phyloP scores from a whole-genome alignment of 2,329 filamentous ascomycete genomes.

The Fusarium protoensiforme region DNA sequence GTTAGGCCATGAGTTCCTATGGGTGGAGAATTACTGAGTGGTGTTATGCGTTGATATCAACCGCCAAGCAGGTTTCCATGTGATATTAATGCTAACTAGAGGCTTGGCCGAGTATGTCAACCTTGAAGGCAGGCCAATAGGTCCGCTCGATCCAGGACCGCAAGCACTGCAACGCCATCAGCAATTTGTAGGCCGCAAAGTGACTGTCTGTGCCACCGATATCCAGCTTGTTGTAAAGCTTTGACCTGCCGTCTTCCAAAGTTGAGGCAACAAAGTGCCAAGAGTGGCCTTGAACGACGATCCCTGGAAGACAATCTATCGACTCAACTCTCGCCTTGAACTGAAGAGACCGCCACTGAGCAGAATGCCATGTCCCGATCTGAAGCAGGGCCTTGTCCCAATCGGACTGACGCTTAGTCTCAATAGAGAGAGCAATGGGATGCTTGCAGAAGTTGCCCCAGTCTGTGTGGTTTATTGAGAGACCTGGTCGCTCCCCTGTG shows the following conservation, averaged over 20 bases:
- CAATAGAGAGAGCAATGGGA: conserved; percentile 33
- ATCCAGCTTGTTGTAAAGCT: background rate
- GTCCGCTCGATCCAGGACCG: conserved; percentile 2
- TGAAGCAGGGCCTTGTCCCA: conserved; percentile 18
- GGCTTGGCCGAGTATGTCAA: background rate
- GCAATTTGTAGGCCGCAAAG: conserved; percentile 1
- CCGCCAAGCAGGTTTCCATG: too few species aligned
- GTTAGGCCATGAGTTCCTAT: too few species aligned
- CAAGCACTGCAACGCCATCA: conserved; percentile 4
- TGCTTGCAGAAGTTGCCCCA: conserved; percentile 14
- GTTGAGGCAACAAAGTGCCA: conserved; percentile 28
- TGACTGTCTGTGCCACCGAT: background rate
- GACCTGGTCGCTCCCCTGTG: conserved; percentile 4
- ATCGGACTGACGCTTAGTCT: conserved; percentile 30
- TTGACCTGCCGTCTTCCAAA: background rate
- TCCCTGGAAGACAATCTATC: conserved; percentile 25
- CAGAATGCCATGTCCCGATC: conserved; percentile 30
- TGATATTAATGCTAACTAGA: background rate
- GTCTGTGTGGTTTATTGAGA: conserved; percentile 37
- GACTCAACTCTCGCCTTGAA: background rate
- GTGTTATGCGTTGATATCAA: too few species aligned
- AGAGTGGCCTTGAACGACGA: conserved; percentile 27
- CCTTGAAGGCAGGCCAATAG: conserved; percentile 12
- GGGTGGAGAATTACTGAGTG: too few species aligned
- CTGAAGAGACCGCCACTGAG: conserved; percentile 24